Evolutionary conservation across 2,329 filamentous ascomycete species (phyloP).

Genomic region (Chaetomium sp.): DNA sequence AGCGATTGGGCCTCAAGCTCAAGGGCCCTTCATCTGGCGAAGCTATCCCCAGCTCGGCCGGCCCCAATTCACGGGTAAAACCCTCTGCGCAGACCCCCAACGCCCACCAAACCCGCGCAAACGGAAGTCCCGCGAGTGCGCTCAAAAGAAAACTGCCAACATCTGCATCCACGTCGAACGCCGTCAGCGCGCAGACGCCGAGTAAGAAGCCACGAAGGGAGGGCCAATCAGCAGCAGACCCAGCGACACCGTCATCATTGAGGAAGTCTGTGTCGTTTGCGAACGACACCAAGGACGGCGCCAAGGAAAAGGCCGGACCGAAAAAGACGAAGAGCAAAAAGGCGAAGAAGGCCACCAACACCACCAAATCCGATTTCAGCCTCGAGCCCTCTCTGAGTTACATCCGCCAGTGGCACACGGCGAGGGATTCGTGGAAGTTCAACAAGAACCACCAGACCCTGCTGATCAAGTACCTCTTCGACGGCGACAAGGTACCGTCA

Average conservation of each 20-base stretch:
- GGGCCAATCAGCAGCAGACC: conserved; percentile 31
- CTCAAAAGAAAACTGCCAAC: conserved; percentile 53
- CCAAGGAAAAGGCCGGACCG: conserved; percentile 38
- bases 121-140: conserved; percentile 40
- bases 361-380: conserved; percentile 42
- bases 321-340: conserved; percentile 44
- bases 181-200: conserved; percentile 30
- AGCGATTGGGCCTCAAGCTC: conserved; percentile 65
- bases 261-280: conserved; percentile 55
- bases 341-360: conserved; percentile 38
- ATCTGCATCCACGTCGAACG: conserved; percentile 40
- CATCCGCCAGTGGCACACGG: conserved; percentile 71
- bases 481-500: conserved; percentile 68
- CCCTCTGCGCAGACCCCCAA: conserved; percentile 34
- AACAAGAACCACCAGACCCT: conserved; percentile 90
- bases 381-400: conserved; percentile 72
- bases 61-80: conserved; percentile 29
- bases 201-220: conserved; percentile 43
- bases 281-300: conserved; percentile 43
- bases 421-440: conserved; percentile 83
- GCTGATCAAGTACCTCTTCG: conserved; percentile 80
- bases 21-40: conserved; percentile 48
- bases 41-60: conserved; percentile 35
- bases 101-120: conserved; percentile 26
- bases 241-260: conserved; percentile 31